Conservation (phyloP, 495 filamentous ascomycete species). For the Daldinia caldariorum region DNA sequence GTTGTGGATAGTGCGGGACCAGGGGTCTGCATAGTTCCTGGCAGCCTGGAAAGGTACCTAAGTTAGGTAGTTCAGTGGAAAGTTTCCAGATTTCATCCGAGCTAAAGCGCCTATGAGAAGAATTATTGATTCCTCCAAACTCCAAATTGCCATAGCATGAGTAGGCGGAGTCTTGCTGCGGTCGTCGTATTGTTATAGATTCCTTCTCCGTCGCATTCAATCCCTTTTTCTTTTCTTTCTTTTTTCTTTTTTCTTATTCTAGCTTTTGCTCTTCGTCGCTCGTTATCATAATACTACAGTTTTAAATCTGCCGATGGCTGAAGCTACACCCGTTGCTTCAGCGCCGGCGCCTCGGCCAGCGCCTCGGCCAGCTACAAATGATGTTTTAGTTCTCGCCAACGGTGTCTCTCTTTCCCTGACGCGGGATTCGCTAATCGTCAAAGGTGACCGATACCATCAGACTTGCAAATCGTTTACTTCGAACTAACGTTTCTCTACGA, state of each 20-base stretch:
- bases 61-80: not conserved
- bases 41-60: no score
- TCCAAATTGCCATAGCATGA: not conserved
- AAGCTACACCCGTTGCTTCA: conserved; percentile 1
- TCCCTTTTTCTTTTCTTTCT: not conserved
- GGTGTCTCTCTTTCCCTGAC: conserved; percentile 34
- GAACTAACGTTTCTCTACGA: conserved; percentile 18
- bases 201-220: conserved; percentile 6
- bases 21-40: not conserved
- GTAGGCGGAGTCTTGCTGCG: not conserved
- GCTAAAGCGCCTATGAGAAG: not conserved
- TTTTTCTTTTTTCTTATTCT: not conserved
- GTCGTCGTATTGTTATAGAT: not conserved
- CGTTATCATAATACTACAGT: conserved; percentile 13
- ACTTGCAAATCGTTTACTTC: not conserved
- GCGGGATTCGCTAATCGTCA: conserved; percentile 33
- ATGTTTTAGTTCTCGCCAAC: conserved; percentile 27
- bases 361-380: conserved; percentile 5
- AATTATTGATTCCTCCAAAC: not conserved
- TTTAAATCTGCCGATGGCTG: conserved; percentile 20
- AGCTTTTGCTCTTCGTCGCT: conserved; percentile 11
- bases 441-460: conserved; percentile 25
- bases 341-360: conserved; percentile 8
- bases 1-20: not conserved
- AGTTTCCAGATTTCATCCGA: not conserved